These are phyloP conservation scores for Ulota crispa DNA, from an alignment of 225 moss, liverwort and hornwort genomes.

Conservation along the genomic window DNA sequence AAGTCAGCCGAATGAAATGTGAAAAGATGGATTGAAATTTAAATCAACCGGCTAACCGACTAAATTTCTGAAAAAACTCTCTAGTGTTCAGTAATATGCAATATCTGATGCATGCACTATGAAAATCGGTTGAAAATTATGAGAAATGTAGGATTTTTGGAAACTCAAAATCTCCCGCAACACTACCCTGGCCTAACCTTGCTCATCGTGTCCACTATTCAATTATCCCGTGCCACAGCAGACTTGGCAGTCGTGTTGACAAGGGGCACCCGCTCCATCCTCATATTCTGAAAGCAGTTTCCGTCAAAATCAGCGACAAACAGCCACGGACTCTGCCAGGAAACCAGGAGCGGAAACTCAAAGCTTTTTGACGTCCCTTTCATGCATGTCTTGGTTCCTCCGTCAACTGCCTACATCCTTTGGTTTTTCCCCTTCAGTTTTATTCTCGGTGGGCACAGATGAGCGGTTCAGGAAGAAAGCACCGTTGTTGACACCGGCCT, in stretches of 20 bases:
- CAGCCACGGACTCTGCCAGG: not conserved
- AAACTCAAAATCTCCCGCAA: too few relatives aligned
- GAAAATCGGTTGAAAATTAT: too few relatives aligned
- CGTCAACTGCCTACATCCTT: not conserved
- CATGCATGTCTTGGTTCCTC: not conserved
- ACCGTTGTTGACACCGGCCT: not conserved
- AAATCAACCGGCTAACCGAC: too few relatives aligned
- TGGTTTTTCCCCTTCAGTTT: not conserved
- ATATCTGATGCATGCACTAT: too few relatives aligned
- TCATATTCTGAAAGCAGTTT: not conserved
- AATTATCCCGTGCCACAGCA: not conserved
- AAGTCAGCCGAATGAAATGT: too few relatives aligned
- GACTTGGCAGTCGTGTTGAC: not conserved
- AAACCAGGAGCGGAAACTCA: not conserved
- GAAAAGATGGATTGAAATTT: too few relatives aligned
- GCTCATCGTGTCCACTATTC: not conserved
- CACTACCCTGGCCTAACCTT: not conserved
- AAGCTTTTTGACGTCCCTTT: not conserved
- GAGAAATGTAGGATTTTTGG: too few relatives aligned
- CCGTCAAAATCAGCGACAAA: not conserved
- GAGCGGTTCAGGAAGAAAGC: not conserved
- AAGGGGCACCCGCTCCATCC: not conserved
- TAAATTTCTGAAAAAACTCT: too few relatives aligned
- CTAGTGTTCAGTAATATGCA: too few relatives aligned
- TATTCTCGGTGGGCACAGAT: not conserved